Evolutionary conservation across 345 rosid genomes (phyloP).

Genomic region (Capsella bursapastoris): DNA sequence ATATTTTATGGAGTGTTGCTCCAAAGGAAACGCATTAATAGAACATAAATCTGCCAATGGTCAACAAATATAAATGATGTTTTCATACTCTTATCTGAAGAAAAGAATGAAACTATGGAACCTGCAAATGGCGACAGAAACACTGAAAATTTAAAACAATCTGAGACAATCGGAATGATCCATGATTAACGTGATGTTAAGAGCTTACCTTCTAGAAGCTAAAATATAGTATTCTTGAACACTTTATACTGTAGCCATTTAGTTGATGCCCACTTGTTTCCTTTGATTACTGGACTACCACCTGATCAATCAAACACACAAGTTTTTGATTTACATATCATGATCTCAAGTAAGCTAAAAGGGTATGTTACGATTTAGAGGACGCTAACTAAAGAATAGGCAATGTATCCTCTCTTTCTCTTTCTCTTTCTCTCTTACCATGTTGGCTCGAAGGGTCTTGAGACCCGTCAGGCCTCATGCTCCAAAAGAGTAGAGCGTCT

Average conservation of each 20-base stretch:
- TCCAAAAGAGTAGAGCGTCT: conserved; percentile 93
- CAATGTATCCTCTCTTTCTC: background rate
- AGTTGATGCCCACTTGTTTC: conserved; percentile 91
- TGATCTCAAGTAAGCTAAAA: too few relatives aligned
- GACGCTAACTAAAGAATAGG: background rate
- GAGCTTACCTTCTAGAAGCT: conserved; percentile 22
- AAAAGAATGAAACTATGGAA: background rate
- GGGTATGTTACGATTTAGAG: too few relatives aligned
- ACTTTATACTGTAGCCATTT: conserved; percentile 79
- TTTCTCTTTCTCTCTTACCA: conserved; percentile 49
- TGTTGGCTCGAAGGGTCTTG: conserved; percentile 67
- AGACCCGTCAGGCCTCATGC: conserved; percentile 50
- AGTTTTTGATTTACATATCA: background rate
- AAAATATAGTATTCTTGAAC: conserved; percentile 35
- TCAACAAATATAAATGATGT: background rate
- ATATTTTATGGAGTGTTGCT: too few relatives aligned
- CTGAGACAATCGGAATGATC: background rate
- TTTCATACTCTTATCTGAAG: too few relatives aligned
- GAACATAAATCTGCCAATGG: background rate
- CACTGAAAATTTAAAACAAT: conserved; percentile 3
- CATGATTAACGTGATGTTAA: background rate
- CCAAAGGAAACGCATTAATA: background rate
- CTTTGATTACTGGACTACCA: conserved; percentile 84
- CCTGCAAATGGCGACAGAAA: conserved; percentile 3
- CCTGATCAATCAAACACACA: conserved; percentile 47